Evolutionary conservation across 176 grass and related monocot genomes (phyloP).

Genomic region (Carex kokanica): DNA sequence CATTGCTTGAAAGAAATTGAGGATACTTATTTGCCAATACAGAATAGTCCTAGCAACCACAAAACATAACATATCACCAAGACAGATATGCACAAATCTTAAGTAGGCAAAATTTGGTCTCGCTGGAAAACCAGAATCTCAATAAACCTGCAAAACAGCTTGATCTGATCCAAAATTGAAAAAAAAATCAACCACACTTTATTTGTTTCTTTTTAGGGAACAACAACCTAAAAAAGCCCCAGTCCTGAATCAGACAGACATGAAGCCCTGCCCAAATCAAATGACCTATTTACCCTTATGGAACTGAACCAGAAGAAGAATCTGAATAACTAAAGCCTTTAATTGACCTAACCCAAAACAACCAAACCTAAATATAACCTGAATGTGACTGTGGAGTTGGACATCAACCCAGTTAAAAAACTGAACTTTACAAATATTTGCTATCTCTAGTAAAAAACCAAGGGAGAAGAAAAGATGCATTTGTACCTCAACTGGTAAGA

Average conservation of each 20-base stretch:
- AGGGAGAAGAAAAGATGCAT: conserved; percentile 20
- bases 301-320: neutral
- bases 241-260: neutral
- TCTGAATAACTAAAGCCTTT: neutral
- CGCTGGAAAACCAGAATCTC: neutral
- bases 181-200: neutral
- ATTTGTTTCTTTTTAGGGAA: neutral
- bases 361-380: neutral
- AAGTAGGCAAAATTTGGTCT: neutral
- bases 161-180: neutral
- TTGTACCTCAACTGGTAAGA: conserved; percentile 56
- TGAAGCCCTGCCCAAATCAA: neutral
- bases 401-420: neutral
- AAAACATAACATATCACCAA: neutral
- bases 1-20: conserved; percentile 57
- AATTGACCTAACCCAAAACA: neutral
- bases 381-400: neutral
- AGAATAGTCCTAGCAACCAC: conserved; percentile 49
- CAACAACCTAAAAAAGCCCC: neutral
- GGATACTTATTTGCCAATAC: conserved; percentile 55
- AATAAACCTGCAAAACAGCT: neutral
- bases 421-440: neutral
- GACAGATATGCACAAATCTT: neutral
- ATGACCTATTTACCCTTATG: neutral
- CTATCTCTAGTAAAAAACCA: neutral